These are phyloP conservation scores for Drosera capensis DNA, from an alignment of 148 eudicot species.

Conservation along the genomic window DNA sequence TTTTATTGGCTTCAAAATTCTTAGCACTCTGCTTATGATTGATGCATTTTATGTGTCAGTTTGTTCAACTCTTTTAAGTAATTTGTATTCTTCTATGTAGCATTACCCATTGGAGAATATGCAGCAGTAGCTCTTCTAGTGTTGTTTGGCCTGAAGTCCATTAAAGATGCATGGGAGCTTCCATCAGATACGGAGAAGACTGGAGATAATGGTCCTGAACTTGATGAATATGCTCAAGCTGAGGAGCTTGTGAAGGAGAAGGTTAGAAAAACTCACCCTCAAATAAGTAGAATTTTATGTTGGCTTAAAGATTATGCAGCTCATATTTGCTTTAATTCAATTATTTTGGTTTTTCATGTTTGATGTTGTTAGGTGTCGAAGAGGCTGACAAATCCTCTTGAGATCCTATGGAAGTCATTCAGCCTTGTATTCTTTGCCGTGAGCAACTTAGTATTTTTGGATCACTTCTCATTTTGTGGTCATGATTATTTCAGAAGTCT, in stretches of 20 bases:
- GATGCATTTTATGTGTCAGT: not conserved
- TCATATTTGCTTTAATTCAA: too few relatives aligned
- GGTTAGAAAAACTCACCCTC: slow-evolving; percentile 25
- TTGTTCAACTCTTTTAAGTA: not conserved
- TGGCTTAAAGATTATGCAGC: too few relatives aligned
- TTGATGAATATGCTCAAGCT: slow-evolving; percentile 75
- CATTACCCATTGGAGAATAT: slow-evolving; percentile 91
- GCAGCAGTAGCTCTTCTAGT: slow-evolving; percentile 81
- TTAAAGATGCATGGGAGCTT: slow-evolving; percentile 95
- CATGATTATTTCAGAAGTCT: too few relatives aligned
- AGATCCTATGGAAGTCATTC: slow-evolving; percentile 87
- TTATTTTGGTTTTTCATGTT: too few relatives aligned
- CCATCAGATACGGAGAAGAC: slow-evolving; percentile 37
- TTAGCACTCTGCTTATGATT: not conserved
- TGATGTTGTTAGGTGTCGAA: slow-evolving; percentile 45
- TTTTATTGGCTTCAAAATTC: not conserved
- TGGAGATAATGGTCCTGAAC: slow-evolving; percentile 39
- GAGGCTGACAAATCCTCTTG: slow-evolving; percentile 63
- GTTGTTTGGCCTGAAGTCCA: slow-evolving; percentile 88
- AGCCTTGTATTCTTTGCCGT: slow-evolving; percentile 90
- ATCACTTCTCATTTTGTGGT: too few relatives aligned
- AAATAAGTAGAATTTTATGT: not conserved
- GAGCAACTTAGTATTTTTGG: slow-evolving; percentile 22
- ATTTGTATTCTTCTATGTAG: slow-evolving; percentile 22
- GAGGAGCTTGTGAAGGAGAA: slow-evolving; percentile 95